These are phyloP conservation scores for Wickerhamiella cacticola DNA, from an alignment of 805 yeast species.

Conservation along the genomic window DNA sequence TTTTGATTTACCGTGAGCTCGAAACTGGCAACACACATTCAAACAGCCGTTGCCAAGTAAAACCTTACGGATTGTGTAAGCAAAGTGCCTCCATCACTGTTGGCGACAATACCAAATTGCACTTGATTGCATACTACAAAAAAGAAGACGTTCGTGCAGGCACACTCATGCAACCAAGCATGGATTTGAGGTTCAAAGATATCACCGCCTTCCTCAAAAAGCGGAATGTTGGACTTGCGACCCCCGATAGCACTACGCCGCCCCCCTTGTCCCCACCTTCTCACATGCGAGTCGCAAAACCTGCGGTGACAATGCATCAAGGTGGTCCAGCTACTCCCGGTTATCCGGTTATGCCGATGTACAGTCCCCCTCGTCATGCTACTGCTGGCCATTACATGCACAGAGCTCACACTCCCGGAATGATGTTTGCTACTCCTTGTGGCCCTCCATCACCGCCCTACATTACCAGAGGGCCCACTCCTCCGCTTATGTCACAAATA, in stretches of 20 bases:
- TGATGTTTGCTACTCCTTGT: conserved; percentile 1
- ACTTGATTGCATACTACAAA: conserved; percentile 45
- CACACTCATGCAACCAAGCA: conserved; percentile 33
- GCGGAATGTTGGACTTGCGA: neutral
- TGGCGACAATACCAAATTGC: conserved; percentile 41
- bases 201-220: conserved; percentile 17
- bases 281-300: neutral
- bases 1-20: conserved; percentile 52
- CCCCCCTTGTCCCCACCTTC: conserved; percentile 10
- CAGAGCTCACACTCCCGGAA: neutral
- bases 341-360: conserved; percentile 6
- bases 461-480: neutral
- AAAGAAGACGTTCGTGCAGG: conserved; percentile 25
- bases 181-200: conserved; percentile 33
- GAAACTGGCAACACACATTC: conserved; percentile 27
- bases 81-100: conserved; percentile 51
- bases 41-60: conserved; percentile 32
- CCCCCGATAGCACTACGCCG: conserved; percentile 9
- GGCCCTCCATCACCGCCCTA: neutral
- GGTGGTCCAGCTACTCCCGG: neutral
- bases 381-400: neutral
- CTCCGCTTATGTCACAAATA: neutral
- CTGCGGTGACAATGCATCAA: conserved; percentile 1
- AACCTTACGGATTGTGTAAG: conserved; percentile 46
- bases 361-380: neutral